Evolutionary conservation across 1,284 basidiomycete genomes (phyloP).

Genomic region (Heterobasidion annosum): DNA sequence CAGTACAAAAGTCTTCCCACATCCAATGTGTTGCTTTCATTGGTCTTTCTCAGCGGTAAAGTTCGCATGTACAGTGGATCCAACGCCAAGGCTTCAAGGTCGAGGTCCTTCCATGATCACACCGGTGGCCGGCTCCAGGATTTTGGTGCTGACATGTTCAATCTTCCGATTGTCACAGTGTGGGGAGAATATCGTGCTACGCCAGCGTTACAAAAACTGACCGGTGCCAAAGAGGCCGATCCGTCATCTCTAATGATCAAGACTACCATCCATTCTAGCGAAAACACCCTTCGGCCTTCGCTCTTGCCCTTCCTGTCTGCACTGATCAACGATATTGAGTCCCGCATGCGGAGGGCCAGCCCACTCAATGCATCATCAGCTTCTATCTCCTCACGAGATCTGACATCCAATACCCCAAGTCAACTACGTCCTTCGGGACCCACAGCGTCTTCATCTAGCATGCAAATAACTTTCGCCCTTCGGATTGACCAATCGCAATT

Average conservation of each 20-base stretch:
- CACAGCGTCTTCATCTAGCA: slow-evolving; percentile 26
- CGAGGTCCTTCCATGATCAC: slow-evolving; percentile 28
- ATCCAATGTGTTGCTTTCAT: slow-evolving; percentile 62
- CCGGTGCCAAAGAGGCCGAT: slow-evolving; percentile 21
- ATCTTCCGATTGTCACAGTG: slow-evolving; percentile 73
- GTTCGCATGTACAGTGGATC: slow-evolving; percentile 54
- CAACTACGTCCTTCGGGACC: slow-evolving; percentile 4
- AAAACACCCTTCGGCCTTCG: slow-evolving; percentile 74
- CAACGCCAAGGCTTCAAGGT: slow-evolving; percentile 24
- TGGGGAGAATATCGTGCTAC: slow-evolving; percentile 76
- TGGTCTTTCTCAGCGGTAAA: slow-evolving; percentile 77
- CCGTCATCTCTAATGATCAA: slow-evolving; percentile 64
- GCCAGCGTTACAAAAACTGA: slow-evolving; percentile 29
- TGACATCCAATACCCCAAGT: slow-evolving; percentile 4
- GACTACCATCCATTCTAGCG: slow-evolving; percentile 78
- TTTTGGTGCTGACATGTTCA: slow-evolving; percentile 55
- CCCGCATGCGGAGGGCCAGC: slow-evolving; percentile 41
- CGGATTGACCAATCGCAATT: slow-evolving; percentile 84
- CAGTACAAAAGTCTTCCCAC: slow-evolving; percentile 32
- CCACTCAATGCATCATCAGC: slow-evolving; percentile 15
- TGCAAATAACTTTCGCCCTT: slow-evolving; percentile 76
- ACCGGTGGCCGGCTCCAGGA: slow-evolving; percentile 38
- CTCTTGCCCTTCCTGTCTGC: slow-evolving; percentile 80
- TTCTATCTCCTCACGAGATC: slow-evolving; percentile 12
- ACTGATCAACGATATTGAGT: slow-evolving; percentile 55